Evolutionary conservation across 139 green algal species (phyloP), one percentile per base, ranked within the genome.

Genomic region (Desmodesmus armatus): DNA sequence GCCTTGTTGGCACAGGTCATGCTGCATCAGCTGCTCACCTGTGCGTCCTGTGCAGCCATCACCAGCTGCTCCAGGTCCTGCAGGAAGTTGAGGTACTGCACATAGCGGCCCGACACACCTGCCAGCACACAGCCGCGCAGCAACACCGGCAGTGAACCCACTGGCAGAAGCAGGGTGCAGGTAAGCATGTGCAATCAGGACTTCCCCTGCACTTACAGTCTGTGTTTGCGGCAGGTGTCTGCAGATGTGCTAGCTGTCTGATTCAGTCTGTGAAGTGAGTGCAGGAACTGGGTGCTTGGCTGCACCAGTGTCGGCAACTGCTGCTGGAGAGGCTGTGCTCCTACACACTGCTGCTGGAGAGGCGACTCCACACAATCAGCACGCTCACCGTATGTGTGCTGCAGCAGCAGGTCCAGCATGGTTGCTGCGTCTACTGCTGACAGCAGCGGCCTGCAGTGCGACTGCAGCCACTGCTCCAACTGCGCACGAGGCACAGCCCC

Each of bases 401-500:
- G 21, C 9, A 78, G 40, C 51, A 93, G 90, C 71, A 93, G 67
- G 73, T 91, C 83, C 58, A 93, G 78, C 55, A 93, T 77, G 3
- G 90, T 91, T 21, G 86, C 78, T 25, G 44, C 88, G 53, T 90
- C 88, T 60, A 93, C 67, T 27, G 79, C 66, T 27, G 63, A 25
- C 79, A 93, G 81, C 72, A 90, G 49, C 6, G 47, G 37, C 21
- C 71, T 44, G 47, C 75, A 87, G 43, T 91, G 82, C 31, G 33
- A 63, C 66, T 88, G 77, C 58, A 93, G 88, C 83, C 85, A 93
- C 21, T 62, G 58, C 87, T 93, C 88, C 40, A 93, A 78, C 70
- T 78, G 66, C 37, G 88, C 76, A 3, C 90, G 88, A 1, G 90
- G 66, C 39, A 93, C 82, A 76, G 78, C 87, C 44, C 90, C 88